Percentiles rank a stretch among this genome's conserved stretches.
Evolutionary conservation across 768 basidiomycete species (phyloP).

Genomic region (Boletus tomentosulus): DNA sequence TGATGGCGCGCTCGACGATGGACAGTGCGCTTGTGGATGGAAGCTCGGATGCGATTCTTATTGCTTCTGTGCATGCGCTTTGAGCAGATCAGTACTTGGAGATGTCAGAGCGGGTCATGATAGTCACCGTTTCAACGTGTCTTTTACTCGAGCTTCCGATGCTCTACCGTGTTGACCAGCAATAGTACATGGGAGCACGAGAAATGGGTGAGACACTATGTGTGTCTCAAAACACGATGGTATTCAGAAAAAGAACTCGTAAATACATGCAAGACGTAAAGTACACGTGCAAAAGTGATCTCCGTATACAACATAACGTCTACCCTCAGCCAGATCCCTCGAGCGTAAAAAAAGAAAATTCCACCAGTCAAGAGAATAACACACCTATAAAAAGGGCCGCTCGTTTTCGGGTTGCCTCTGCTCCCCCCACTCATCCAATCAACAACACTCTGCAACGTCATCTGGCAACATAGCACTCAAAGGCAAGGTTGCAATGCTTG

Average conservation of each 20-base stretch:
- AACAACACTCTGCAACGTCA: conserved; percentile 17
- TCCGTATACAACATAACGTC: background rate
- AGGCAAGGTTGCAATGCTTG: conserved; percentile 13
- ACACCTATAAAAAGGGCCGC: conserved; percentile 4
- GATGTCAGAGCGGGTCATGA: background rate
- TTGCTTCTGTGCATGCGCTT: conserved; percentile 52
- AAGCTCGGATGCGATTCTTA: conserved; percentile 19
- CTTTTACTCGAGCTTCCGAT: conserved; percentile 51
- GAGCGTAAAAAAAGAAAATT: conserved; percentile 2
- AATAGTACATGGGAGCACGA: conserved; percentile 22
- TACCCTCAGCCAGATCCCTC: conserved; percentile 1
- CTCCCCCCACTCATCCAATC: background rate
- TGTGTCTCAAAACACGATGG: conserved; percentile 10
- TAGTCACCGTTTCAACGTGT: conserved; percentile 52
- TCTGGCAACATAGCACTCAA: conserved; percentile 21
- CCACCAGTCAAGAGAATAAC: conserved; percentile 4
- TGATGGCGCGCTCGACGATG: conserved; percentile 52
- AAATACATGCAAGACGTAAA: conserved; percentile 24
- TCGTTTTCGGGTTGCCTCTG: background rate
- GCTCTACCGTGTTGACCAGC: conserved; percentile 59
- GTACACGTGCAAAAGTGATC: conserved; percentile 11
- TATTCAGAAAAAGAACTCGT: conserved; percentile 13
- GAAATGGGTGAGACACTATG: background rate
- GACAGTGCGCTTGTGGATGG: conserved; percentile 33
- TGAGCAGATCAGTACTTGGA: background rate